Evolutionary conservation across 257 asterid species (phyloP).

Genomic region (Solanum ossicruentum): DNA sequence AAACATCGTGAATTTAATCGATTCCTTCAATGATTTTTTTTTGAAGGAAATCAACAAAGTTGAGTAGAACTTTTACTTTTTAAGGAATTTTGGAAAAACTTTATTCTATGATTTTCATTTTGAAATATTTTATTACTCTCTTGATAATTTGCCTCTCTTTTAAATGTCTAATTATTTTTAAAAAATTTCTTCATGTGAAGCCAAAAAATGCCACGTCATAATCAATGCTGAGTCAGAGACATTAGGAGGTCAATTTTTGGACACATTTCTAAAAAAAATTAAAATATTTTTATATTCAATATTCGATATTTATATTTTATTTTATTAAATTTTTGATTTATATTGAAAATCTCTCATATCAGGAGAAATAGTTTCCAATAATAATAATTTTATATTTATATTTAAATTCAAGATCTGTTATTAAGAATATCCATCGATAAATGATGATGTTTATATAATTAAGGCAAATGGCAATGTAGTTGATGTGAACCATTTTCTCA

Average conservation of each 20-base stretch:
- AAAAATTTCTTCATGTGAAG: background rate
- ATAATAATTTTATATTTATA: too few species aligned
- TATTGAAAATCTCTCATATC: too few species aligned
- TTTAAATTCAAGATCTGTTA: background rate
- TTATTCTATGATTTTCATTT: background rate
- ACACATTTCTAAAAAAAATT: background rate
- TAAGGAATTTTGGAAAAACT: background rate
- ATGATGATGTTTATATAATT: background rate
- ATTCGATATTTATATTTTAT: too few species aligned
- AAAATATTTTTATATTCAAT: too few species aligned
- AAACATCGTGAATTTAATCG: too few species aligned
- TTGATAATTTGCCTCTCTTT: background rate
- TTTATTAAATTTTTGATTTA: too few species aligned
- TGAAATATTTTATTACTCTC: background rate
- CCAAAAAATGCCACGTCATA: constrained; percentile 14
- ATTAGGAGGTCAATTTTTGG: background rate
- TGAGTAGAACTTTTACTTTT: background rate
- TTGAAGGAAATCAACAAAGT: background rate
- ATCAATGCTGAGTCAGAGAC: constrained; percentile 34
- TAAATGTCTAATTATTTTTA: background rate
- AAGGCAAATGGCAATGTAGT: background rate
- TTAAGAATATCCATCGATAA: background rate
- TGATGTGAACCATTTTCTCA: background rate
- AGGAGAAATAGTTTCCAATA: background rate
- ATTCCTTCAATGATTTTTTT: background rate